These are phyloP conservation scores for Dillenia turbinata DNA, from an alignment of 164 flowering plant species.

Conservation along the genomic window DNA sequence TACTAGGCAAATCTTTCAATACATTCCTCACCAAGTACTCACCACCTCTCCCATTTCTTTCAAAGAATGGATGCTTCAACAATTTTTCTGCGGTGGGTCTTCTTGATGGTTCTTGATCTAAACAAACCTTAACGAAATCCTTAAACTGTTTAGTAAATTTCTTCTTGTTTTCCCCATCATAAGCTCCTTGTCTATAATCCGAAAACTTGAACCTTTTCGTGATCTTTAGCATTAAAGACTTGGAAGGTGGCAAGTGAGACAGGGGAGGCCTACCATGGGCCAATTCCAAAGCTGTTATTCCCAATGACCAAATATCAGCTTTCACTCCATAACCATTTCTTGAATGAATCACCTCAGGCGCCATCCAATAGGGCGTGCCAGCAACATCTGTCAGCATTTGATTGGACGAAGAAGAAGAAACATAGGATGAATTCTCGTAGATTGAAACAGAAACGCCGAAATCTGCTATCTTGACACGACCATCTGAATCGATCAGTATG, in stretches of 20 bases:
- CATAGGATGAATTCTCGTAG: constrained; percentile 34
- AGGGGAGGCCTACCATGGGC: constrained; percentile 88
- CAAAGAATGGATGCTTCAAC: constrained; percentile 67
- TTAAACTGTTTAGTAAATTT: constrained; percentile 69
- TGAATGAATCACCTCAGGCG: constrained; percentile 86
- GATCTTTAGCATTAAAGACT: constrained; percentile 63
- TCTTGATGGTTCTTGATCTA: constrained; percentile 61
- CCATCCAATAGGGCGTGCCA: constrained; percentile 88
- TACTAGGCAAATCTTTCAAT: constrained; percentile 57
- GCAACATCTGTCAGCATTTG: constrained; percentile 48
- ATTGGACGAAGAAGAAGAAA: constrained; percentile 17
- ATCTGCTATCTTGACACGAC: constrained; percentile 65
- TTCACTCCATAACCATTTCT: constrained; percentile 67
- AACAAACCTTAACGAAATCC: constrained; percentile 75
- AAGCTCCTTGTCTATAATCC: constrained; percentile 29
- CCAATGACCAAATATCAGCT: constrained; percentile 95
- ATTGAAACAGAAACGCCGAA: constrained; percentile 77
- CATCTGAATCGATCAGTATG: constrained; percentile 59
- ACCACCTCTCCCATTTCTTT: constrained; percentile 42
- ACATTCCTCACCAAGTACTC: constrained; percentile 57
- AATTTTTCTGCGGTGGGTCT: constrained; percentile 71
- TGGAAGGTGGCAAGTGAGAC: constrained; percentile 72
- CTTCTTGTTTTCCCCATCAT: constrained; percentile 17
- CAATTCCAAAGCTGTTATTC: constrained; percentile 79
- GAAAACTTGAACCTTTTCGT: constrained; percentile 53